Percentiles rank a stretch among this genome's conserved stretches.
Conservation (phyloP, 78 protist species). For the Isochrysis galbana region DNA sequence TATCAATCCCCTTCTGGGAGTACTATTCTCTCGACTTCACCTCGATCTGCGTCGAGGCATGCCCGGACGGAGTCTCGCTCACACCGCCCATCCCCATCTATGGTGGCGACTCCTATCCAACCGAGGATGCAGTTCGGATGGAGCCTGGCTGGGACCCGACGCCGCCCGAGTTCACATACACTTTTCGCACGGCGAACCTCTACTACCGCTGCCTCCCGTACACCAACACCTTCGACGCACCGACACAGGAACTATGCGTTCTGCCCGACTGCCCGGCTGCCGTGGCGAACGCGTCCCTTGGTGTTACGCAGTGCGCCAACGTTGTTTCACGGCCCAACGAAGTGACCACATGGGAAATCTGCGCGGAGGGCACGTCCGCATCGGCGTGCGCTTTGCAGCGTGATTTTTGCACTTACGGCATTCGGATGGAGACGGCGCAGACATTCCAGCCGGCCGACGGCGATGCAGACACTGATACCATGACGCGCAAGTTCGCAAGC, state of each 20-base stretch:
- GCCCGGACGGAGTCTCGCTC: not conserved
- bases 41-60: not conserved
- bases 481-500: not conserved
- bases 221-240: not conserved
- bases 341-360: not conserved
- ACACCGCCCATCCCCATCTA: not conserved
- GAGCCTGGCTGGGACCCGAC: not conserved
- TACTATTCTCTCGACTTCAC: not conserved
- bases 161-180: not conserved
- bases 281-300: not conserved
- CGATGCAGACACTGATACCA: not conserved
- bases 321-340: not conserved
- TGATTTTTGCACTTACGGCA: not conserved
- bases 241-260: not conserved
- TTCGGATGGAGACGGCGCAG: not conserved
- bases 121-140: not conserved
- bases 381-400: not conserved
- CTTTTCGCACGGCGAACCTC: not conserved
- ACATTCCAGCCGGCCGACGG: not conserved
- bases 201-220: not conserved
- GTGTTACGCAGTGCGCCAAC: not conserved
- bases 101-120: not conserved
- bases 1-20: not conserved
- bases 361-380: not conserved
- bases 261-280: not conserved